These are phyloP conservation scores for Ascomycota sp. DNA, from an alignment of 2,329 filamentous ascomycete species.

Conservation along the genomic window DNA sequence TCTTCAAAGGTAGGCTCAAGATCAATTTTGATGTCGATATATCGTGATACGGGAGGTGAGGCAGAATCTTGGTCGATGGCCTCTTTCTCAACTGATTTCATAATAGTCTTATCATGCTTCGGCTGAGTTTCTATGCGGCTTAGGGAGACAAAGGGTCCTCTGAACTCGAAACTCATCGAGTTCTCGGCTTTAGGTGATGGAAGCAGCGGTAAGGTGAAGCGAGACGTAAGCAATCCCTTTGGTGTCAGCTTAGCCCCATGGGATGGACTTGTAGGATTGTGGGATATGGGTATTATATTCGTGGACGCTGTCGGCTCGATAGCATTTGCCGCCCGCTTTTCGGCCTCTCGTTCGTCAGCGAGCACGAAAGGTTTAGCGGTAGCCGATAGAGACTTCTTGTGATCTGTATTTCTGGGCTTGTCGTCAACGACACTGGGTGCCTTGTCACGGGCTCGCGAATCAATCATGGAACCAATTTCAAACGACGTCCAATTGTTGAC, in stretches of 20 bases:
- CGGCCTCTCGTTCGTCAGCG: constrained; percentile 12
- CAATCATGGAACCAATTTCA: constrained; percentile 31
- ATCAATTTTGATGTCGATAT: constrained; percentile 3
- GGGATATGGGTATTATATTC: constrained; percentile 5
- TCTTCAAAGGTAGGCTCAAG: constrained; percentile 49
- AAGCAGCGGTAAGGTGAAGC: constrained; percentile 23
- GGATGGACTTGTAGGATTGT: too few species aligned
- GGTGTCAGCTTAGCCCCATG: constrained; percentile 14
- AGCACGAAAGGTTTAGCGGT: constrained; percentile 49
- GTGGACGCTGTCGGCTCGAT: constrained; percentile 5
- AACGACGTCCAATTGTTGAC: constrained; percentile 31
- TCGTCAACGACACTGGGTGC: constrained; percentile 28
- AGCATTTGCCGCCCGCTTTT: constrained; percentile 4
- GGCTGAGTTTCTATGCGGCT: constrained; percentile 5
- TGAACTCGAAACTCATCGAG: constrained; percentile 23
- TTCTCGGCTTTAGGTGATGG: constrained; percentile 20
- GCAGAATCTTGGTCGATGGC: too few species aligned
- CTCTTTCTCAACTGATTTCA: constrained; percentile 12
- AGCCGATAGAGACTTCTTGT: constrained; percentile 38
- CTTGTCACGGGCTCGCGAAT: constrained; percentile 29
- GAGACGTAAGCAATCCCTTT: constrained; percentile 21
- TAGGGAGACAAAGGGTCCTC: constrained; percentile 15
- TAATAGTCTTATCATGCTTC: constrained; percentile 6
- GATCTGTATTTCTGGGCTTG: constrained; percentile 17
- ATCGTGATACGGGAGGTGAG: background rate